Conservation (phyloP, 2,329 filamentous ascomycete genomes). For the Alternaria brassicae region DNA sequence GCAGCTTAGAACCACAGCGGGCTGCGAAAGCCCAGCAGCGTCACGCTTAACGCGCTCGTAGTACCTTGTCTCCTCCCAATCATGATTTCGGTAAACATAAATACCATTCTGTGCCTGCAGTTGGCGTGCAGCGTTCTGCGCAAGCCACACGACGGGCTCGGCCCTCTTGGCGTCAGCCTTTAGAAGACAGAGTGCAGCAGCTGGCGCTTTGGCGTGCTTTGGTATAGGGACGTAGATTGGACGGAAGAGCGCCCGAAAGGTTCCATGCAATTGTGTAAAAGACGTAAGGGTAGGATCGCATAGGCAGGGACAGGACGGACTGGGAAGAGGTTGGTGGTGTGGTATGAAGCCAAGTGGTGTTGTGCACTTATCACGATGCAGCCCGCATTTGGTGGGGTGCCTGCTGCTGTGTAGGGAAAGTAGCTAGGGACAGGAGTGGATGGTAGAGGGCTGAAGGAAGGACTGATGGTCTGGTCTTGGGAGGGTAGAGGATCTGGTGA, state of each 20-base stretch:
- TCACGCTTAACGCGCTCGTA: background rate
- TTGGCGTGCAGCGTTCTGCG: constrained; percentile 25
- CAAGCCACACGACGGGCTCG: constrained; percentile 42
- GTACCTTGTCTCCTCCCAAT: constrained; percentile 1
- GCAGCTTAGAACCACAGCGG: background rate
- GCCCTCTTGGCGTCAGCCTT: constrained; percentile 18
- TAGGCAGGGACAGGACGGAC: background rate
- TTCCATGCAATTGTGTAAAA: background rate
- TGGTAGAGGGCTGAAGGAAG: background rate
- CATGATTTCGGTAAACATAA: background rate
- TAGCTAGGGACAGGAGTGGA: background rate
- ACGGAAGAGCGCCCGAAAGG: background rate
- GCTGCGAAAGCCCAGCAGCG: background rate
- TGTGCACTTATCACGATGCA: background rate
- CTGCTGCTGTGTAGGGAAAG: background rate
- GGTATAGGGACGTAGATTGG: background rate
- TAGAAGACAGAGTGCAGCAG: background rate
- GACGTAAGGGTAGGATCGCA: background rate
- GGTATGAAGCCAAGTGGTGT: background rate
- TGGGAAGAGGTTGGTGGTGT: background rate
- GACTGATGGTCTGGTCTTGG: background rate
- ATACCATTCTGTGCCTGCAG: constrained; percentile 21
- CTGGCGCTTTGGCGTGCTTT: background rate
- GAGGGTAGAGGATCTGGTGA: background rate
- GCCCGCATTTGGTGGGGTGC: background rate